Conservation (phyloP, 192 early-diverging fungal species). For the Backusella liffmaniae region DNA sequence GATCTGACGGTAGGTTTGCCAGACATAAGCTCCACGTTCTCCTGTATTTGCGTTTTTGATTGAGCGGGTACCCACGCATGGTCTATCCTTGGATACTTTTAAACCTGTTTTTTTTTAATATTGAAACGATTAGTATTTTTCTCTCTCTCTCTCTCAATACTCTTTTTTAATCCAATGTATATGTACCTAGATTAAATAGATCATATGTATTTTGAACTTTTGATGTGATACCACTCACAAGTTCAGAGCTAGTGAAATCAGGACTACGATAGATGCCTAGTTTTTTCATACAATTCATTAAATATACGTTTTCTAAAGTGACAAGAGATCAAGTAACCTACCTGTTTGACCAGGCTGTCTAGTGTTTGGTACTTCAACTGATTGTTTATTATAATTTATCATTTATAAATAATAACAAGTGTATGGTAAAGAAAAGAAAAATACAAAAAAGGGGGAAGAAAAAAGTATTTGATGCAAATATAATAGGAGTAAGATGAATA, state of each 20-base stretch:
- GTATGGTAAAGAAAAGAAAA: background rate
- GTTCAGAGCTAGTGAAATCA: constrained; percentile 12
- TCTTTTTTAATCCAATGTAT: background rate
- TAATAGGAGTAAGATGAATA: background rate
- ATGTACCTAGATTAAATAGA: constrained; percentile 43
- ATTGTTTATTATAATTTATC: constrained; percentile 42
- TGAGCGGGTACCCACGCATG: constrained; percentile 67
- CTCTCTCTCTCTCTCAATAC: background rate
- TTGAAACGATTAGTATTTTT: background rate
- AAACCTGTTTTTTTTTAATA: constrained; percentile 40
- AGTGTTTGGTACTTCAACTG: constrained; percentile 47
- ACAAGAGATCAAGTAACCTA: constrained; percentile 12
- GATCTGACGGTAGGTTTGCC: constrained; percentile 67
- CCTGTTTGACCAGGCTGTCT: constrained; percentile 51
- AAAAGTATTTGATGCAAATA: background rate
- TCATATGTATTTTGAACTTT: constrained; percentile 48
- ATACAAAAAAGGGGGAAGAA: background rate
- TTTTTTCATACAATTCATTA: background rate
- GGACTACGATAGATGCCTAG: constrained; percentile 47
- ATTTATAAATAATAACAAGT: background rate
- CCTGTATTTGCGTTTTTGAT: constrained; percentile 53
- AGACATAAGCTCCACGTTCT: constrained; percentile 62
- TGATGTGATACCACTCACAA: constrained; percentile 33
- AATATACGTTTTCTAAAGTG: background rate
- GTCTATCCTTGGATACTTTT: constrained; percentile 46